Evolutionary conservation across 768 basidiomycete genomes (phyloP), one percentile per base, ranked within the genome.

Genomic region (Kwoniella pini): DNA sequence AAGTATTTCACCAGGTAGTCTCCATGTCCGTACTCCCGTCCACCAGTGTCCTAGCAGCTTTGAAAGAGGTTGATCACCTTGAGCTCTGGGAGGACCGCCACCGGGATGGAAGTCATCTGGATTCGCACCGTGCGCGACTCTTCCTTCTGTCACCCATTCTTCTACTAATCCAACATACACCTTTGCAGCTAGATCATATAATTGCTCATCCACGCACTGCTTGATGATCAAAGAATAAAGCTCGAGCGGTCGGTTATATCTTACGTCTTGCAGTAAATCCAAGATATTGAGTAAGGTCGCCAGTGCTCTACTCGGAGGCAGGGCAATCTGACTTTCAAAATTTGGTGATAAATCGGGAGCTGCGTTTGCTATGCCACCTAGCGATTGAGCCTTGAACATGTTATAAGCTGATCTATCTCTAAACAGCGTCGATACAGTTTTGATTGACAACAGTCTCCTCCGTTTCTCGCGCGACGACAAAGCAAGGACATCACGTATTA

Each of bases 71-170:
- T 53, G 54, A 7, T 64, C 21, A n/a, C 31, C 19, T 19, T 21
- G 50, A 13, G 26, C 36, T 6, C 65, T 43, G 1, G 66, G 68
- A 5, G 74, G 71, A 55, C 65, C 70, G 9, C 75, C 75, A 11
- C 74, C 71, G 21, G 72, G 68, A 45, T 68, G 59, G 48, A 72
- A 73, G 17, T 69, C 65, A 12, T 68, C 64, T 42, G 61, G 42
- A 48, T 67, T 60, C 13, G 71, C 74, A 6, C 68, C 73, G 45
- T 72, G 69, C 31, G 75, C 77, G 27, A 79, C 60, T 33, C 77
- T 36, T 9, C 76, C 76, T 61, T 78, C 75, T 17, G 70, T 69
- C 11, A 77, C 72, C 78, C 78, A 79, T 58, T 79, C 78, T 52
- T 79, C 77, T 21, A 79, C 76, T 55, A 76, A 49, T 30, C 72